phyloP scores from a whole-genome alignment of 495 filamentous ascomycete genomes.

The Penicillium coprophilum region DNA sequence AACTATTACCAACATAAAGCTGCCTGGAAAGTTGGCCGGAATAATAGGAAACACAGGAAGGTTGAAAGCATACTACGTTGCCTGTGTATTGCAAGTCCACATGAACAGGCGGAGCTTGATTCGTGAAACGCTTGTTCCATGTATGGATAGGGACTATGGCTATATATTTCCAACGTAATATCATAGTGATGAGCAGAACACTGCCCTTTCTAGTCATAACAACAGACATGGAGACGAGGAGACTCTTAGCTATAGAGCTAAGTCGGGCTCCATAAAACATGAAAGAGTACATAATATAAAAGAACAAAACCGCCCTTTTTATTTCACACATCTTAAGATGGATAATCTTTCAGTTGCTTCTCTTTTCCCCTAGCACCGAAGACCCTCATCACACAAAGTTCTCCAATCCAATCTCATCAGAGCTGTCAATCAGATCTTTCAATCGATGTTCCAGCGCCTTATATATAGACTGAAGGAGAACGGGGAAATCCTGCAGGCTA shows the following conservation, averaged over 20 bases:
- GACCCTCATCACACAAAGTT: background rate
- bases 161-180: background rate
- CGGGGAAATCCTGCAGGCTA: slow-evolving; percentile 22
- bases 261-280: background rate
- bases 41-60: background rate
- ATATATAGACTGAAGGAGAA: slow-evolving; percentile 27
- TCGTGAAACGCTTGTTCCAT: background rate
- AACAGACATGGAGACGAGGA: too few species aligned
- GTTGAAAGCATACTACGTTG: background rate
- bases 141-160: background rate
- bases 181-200: background rate
- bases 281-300: background rate
- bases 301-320: background rate
- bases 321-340: background rate
- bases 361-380: background rate
- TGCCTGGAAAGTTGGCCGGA: background rate
- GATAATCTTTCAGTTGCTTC: background rate
- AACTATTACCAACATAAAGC: background rate
- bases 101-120: too few species aligned
- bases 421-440: slow-evolving; percentile 30
- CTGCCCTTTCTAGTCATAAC: background rate
- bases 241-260: too few species aligned
- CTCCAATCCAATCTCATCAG: slow-evolving; percentile 34
- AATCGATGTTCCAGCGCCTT: slow-evolving; percentile 22
- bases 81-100: background rate